Evolutionary conservation across 2,329 filamentous ascomycete genomes (phyloP), one percentile per base, ranked within the genome.

Genomic region (Exophiala viscosa): DNA sequence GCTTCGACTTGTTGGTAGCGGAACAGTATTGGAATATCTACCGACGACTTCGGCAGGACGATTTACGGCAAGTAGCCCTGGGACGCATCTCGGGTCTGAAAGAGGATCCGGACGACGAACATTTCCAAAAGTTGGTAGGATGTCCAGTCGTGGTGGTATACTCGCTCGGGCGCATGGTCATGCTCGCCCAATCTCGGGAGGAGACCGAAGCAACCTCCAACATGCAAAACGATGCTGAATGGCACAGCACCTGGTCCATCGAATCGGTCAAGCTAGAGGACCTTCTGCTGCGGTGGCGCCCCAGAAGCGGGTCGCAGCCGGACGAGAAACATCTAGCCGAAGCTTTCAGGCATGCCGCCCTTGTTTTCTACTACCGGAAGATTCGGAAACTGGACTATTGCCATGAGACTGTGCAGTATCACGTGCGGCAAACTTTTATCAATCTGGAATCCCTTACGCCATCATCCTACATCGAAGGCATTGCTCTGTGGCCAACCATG

Each of bases 21-120:
- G 38, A 40, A 17, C 38, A 40, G 20, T 40, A 40, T n/a, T 40
- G 38, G 38, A 40, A 40, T 20, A 40, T 40, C 38, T 40, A 40
- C 14, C 38, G 38, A 17, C 38, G 38, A 13, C 38, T 40, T 15
- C 38, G 38, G 11, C 38, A 40, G n/a, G 38, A 40, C 38, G 14
- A 17, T 17, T 20, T 40, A 15, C 38, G 20, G 38, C 15, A 40
- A 17, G 20, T 40, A 8, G 38, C 38, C n/a, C 10, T 40, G 13
- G 38, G 38, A 3, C 38, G 20, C 14, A 5, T 23, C 4, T 40
- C 38, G 10, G 20, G 38, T 17, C n/a, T 40, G 11, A 40, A 40
- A 15, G 38, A 40, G n/a, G 14, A 15, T n/a, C 20, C 38, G 38
- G 38, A 40, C 9, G 38, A 40, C 8, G 38, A 40, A 17, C 38